These are phyloP conservation scores for Passalora sequoiae DNA, from an alignment of 2,329 filamentous ascomycete species.

Conservation along the genomic window DNA sequence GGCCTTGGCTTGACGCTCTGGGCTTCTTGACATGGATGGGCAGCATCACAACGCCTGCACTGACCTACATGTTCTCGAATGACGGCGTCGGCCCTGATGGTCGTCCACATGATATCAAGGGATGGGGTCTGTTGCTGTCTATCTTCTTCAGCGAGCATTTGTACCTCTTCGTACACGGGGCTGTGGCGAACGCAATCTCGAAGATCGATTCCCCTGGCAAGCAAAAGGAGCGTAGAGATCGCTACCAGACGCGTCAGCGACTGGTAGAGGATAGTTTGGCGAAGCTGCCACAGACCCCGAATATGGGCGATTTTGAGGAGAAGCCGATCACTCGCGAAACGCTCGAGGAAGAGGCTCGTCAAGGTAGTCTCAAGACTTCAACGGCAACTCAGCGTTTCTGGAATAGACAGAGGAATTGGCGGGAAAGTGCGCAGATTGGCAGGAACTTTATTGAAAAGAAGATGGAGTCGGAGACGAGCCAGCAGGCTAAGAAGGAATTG, in stretches of 20 bases:
- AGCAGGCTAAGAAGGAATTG: slow-evolving; percentile 33
- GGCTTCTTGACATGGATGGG: slow-evolving; percentile 92
- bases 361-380: slow-evolving; percentile 37
- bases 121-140: slow-evolving; percentile 73
- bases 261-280: slow-evolving; percentile 69
- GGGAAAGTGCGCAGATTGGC: slow-evolving; percentile 49
- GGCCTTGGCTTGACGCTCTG: slow-evolving; percentile 81
- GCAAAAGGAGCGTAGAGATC: slow-evolving; percentile 76
- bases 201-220: slow-evolving; percentile 82
- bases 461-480: slow-evolving; percentile 21
- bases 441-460: slow-evolving; percentile 46
- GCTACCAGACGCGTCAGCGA: slow-evolving; percentile 73
- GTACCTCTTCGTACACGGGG: slow-evolving; percentile 72
- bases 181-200: slow-evolving; percentile 65
- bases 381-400: slow-evolving; percentile 50
- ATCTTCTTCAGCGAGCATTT: slow-evolving; percentile 85
- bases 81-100: slow-evolving; percentile 61
- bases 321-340: slow-evolving; percentile 60
- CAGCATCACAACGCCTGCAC: slow-evolving; percentile 76
- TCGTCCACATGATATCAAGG: slow-evolving; percentile 64
- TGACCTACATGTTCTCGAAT: slow-evolving; percentile 83
- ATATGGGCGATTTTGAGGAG: slow-evolving; percentile 44
- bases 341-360: slow-evolving; percentile 55
- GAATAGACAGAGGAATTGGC: slow-evolving; percentile 46
- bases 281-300: slow-evolving; percentile 44